Evolutionary conservation across 2,329 filamentous ascomycete species (phyloP), one percentile per base, ranked within the genome.

Genomic region (Curvularia sp.): DNA sequence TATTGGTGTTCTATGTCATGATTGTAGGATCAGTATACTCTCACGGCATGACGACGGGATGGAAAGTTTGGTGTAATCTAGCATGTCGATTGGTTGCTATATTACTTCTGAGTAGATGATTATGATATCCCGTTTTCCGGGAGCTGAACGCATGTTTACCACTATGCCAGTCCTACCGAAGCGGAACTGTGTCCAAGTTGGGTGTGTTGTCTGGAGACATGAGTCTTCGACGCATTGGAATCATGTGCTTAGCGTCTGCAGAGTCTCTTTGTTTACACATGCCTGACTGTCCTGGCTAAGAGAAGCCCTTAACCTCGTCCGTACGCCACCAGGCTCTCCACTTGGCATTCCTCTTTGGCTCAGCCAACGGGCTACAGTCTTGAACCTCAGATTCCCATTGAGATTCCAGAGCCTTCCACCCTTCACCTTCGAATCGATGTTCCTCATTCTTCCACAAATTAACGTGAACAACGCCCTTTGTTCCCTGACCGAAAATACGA

Each of bases 71-170:
- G 27, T 21, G 13, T 48, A 34, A 43, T 30, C 18, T 36, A 45
- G 54, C 49, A 46, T 32, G 41, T 41, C 8, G 34, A 12, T 28
- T 13, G 9, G 34, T 38, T n/a, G 47, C 27, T 47, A 47, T 21
- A 5, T 47, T 47, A 21, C 47, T 18, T 27, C 27, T 36, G 32
- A 27, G 8, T 38, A 38, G 21, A 49, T 25, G 32, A 27, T 36
- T 32, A 38, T 38, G 46, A 38, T 49, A 49, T 49, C 46, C 30
- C 12, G 23, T 32, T 48, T 34, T 25, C 10, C 18, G 9, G 10
- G 18, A 38, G 7, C 28, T 12, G 18, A 13, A 28, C 27, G 12
- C 12, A 46, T 21, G 39, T 52, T 7, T 18, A n/a, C 27, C 12
- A 27, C 13, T 23, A 25, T 21, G 5, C 21, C 19, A 15, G 21